These are phyloP conservation scores for Cordyceps javanica DNA, from an alignment of 2,329 filamentous ascomycete species.

Conservation along the genomic window DNA sequence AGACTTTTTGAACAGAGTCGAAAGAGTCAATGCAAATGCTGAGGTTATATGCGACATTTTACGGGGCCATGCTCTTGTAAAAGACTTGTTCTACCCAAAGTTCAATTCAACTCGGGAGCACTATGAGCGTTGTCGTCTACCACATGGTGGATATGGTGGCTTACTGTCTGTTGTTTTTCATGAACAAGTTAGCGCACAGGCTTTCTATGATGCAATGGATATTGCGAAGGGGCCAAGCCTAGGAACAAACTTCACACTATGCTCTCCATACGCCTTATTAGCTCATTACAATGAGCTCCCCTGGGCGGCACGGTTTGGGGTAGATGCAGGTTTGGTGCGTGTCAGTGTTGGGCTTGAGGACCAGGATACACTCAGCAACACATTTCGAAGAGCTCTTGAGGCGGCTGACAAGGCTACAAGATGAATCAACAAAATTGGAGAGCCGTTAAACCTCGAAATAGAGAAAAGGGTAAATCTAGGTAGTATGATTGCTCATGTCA, in stretches of 20 bases:
- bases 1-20: constrained; percentile 78
- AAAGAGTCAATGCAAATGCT: constrained; percentile 78
- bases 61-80: constrained; percentile 55
- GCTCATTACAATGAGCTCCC: constrained; percentile 88
- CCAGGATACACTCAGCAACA: constrained; percentile 53
- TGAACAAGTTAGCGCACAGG: constrained; percentile 60
- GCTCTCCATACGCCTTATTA: constrained; percentile 83
- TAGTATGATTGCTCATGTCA: neutral
- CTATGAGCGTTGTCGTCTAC: constrained; percentile 73
- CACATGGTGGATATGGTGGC: constrained; percentile 79
- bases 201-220: constrained; percentile 80
- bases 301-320: constrained; percentile 80
- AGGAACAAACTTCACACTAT: constrained; percentile 93
- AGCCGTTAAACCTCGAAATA: neutral
- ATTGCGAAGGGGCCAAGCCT: constrained; percentile 91
- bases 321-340: constrained; percentile 72
- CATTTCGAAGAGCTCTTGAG: constrained; percentile 64
- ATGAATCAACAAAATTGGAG: neutral
- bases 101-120: constrained; percentile 59
- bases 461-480: neutral
- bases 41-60: constrained; percentile 76
- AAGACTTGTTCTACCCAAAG: constrained; percentile 82
- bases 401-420: constrained; percentile 36
- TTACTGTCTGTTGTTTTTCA: constrained; percentile 80
- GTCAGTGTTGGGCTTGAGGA: constrained; percentile 90